phyloP scores from a whole-genome alignment of 2,329 filamentous ascomycete genomes.

The Pseudogymnoascus verrucosus region DNA sequence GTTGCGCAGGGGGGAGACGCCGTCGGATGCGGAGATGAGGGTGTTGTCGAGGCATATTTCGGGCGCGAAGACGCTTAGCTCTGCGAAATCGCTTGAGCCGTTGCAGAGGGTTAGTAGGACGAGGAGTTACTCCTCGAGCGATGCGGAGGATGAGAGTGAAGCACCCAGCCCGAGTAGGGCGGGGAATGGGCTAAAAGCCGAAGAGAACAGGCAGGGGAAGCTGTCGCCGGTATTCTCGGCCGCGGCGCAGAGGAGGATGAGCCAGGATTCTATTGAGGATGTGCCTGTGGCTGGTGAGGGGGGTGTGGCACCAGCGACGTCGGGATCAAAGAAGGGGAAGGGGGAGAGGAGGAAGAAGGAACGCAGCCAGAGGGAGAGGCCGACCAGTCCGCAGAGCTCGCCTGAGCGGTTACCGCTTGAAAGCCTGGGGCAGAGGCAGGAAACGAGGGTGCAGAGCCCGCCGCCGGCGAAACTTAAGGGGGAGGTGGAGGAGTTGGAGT shows the following conservation, averaged over 20 bases:
- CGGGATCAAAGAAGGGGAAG: neutral
- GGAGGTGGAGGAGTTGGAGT: neutral
- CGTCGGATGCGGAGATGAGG: conserved; percentile 17
- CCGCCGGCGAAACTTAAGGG: neutral
- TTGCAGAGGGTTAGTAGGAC: neutral
- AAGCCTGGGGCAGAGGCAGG: neutral
- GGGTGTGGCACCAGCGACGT: neutral
- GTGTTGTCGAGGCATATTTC: neutral
- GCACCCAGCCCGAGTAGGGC: neutral
- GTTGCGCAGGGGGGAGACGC: conserved; percentile 23
- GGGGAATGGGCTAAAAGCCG: neutral
- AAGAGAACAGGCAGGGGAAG: conserved; percentile 1
- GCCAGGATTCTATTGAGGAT: conserved; percentile 3
- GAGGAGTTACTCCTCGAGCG: conserved; percentile 2
- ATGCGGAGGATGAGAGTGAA: neutral
- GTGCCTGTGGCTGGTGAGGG: neutral
- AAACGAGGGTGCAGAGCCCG: neutral
- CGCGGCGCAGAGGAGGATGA: neutral
- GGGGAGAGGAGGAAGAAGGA: neutral
- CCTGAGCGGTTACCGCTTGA: neutral
- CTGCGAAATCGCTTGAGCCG: neutral
- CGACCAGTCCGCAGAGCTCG: neutral
- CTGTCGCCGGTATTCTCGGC: neutral
- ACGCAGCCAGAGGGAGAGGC: neutral
- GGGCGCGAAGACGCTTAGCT: neutral